Percentiles rank a stretch among this genome's conserved stretches.
phyloP scores from a whole-genome alignment of 2,329 filamentous ascomycete genomes.

The Byssoonygena ceratinophila region DNA sequence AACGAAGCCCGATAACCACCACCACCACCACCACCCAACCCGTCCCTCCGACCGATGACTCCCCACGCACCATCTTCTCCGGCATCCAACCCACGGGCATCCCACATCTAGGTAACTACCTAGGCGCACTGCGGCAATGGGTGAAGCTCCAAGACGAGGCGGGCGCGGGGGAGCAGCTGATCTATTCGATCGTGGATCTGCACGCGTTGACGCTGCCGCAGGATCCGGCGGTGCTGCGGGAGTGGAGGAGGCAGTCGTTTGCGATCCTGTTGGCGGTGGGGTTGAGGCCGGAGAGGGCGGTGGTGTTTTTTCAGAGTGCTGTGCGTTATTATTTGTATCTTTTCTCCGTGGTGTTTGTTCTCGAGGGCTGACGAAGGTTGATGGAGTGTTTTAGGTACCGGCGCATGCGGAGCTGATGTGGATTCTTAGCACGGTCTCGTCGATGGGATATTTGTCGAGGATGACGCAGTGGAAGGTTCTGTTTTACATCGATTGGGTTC shows the following conservation, averaged over 20 bases:
- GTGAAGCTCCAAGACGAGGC: constrained; percentile 59
- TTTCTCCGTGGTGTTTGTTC: not conserved
- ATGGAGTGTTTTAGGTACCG: constrained; percentile 44
- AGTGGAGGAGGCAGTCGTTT: constrained; percentile 61
- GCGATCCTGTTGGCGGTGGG: constrained; percentile 76
- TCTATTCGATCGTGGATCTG: constrained; percentile 85
- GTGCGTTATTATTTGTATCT: constrained; percentile 38
- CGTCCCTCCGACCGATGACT: not conserved
- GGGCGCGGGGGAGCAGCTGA: constrained; percentile 45
- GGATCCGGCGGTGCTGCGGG: constrained; percentile 49
- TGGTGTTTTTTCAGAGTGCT: constrained; percentile 71
- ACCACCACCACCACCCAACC: constrained; percentile 10
- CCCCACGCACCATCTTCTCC: constrained; percentile 62
- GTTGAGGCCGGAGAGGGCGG: constrained; percentile 63
- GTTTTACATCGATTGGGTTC: not conserved
- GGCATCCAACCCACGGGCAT: constrained; percentile 94
- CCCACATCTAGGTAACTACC: constrained; percentile 90
- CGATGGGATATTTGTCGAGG: constrained; percentile 84
- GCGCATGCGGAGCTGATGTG: constrained; percentile 90
- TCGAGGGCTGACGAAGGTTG: not conserved
- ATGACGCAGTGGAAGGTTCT: constrained; percentile 98
- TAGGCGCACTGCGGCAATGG: constrained; percentile 83
- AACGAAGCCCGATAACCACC: constrained; percentile 11
- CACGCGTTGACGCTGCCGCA: constrained; percentile 82
- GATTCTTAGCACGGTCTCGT: constrained; percentile 85